Conservation (phyloP, 306 rosid genomes). For the Dicorynia guianensis region DNA sequence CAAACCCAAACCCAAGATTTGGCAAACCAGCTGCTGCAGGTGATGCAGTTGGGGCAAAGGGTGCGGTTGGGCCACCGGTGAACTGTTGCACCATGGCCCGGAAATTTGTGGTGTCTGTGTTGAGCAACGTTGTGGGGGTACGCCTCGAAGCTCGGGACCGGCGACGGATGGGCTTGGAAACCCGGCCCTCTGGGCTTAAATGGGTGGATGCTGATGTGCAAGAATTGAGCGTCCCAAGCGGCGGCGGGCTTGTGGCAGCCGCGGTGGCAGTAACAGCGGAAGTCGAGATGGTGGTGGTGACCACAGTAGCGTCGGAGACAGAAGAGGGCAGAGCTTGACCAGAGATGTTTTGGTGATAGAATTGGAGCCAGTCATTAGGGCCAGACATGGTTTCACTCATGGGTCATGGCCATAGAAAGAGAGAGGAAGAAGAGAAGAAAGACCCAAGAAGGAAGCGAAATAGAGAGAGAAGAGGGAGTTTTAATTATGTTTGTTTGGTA, state of each 20-base stretch:
- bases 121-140: constrained; percentile 84
- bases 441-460: not conserved
- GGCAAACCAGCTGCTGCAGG: constrained; percentile 29
- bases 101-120: constrained; percentile 84
- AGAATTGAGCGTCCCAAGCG: constrained; percentile 41
- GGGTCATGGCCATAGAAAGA: constrained; percentile 48
- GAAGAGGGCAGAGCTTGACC: constrained; percentile 24
- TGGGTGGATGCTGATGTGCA: constrained; percentile 37
- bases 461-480: too few species aligned
- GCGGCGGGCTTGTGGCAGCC: not conserved
- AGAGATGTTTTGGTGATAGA: constrained; percentile 58
- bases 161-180: constrained; percentile 62
- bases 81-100: constrained; percentile 96
- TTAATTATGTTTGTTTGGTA: constrained; percentile 12
- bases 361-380: constrained; percentile 71
- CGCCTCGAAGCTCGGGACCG: constrained; percentile 78
- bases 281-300: constrained; percentile 29
- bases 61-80: constrained; percentile 81
- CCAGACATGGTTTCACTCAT: constrained; percentile 72
- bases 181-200: constrained; percentile 74
- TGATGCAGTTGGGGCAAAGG: constrained; percentile 44
- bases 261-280: not conserved
- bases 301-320: constrained; percentile 42
- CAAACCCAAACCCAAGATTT: constrained; percentile 56
- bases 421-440: not conserved